phyloP scores from a whole-genome alignment of 768 basidiomycete species.

The Chiua virens region DNA sequence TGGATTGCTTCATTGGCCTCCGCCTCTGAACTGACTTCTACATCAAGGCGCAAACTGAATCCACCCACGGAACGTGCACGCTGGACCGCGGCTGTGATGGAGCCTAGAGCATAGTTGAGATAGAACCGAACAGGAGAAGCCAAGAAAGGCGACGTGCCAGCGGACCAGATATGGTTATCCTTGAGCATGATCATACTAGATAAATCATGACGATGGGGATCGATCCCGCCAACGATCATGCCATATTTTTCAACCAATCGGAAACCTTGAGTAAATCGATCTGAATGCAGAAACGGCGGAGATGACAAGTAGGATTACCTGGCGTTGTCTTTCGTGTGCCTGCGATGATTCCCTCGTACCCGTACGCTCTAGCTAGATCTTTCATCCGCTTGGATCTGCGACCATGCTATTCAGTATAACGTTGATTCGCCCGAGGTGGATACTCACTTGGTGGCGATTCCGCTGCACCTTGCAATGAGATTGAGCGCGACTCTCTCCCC shows the following conservation, averaged over 20 bases:
- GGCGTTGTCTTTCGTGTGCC: constrained; percentile 98
- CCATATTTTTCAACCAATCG: constrained; percentile 97
- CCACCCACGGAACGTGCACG: constrained; percentile 89
- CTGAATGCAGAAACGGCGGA: constrained; percentile 3
- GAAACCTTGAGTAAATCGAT: constrained; percentile 60
- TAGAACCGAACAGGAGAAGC: neutral
- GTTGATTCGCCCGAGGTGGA: neutral
- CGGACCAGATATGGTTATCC: constrained; percentile 99
- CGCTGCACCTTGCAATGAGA: constrained; percentile 90
- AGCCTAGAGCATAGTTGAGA: constrained; percentile 49
- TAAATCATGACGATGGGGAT: constrained; percentile 93
- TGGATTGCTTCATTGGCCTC: constrained; percentile 98
- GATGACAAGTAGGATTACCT: constrained; percentile 37
- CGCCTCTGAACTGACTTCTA: constrained; percentile 85
- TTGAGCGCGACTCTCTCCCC: constrained; percentile 95
- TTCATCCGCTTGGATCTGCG: constrained; percentile 79
- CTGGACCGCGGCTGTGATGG: constrained; percentile 84
- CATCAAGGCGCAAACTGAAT: constrained; percentile 88
- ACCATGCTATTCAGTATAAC: neutral
- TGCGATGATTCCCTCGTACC: constrained; percentile 86
- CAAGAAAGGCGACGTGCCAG: constrained; percentile 48
- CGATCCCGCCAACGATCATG: constrained; percentile 97
- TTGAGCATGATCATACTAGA: constrained; percentile 99
- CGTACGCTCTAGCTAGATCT: constrained; percentile 72
- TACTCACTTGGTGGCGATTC: constrained; percentile 90